Base-by-base conservation (phyloP, 495 filamentous ascomycete genomes). In the Venustampulla echinocandica region DNA sequence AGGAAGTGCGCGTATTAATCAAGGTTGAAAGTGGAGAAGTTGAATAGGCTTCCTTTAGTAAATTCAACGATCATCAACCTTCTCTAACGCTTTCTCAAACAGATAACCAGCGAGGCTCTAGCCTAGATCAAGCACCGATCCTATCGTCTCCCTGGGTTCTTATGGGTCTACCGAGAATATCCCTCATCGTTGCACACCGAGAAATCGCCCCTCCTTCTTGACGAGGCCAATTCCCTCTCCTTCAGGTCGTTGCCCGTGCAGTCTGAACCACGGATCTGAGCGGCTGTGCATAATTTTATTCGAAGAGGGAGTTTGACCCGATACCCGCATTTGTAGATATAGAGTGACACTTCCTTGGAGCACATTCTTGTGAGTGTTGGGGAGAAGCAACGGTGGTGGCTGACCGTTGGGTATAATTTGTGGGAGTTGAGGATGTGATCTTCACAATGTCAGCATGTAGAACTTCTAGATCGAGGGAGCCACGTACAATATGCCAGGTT, bases 161-260 rank as follows among this genome's bases (percentile, higher is more conserved):
- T 30, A 30, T 7, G 27, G 27, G 18, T 15, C 35, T 38, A 38
- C 35, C 35, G 18, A 38, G 35, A 38, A 38, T 38, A 38, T 20
- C 35, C 35, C 35, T 38, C 35, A 15, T 38, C 35, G 15, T 38
- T 15, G 35, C 35, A 38, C 6, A 9, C n/a, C 14, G 13, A 9
- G 15, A 6, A 38, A 38, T 38, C 35, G 35, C 15, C 18, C 35
- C 18, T 38, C 35, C 35, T 38, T 20, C 18, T 38, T 20, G 35
- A 38, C 15, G 35, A 38, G 18, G 7, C 35, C 7, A 15, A 9
- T 20, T 38, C 35, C 35, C 15, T 38, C 14, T 38, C 35, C 18
- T 38, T 38, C 35, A 38, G 14, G 35, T 38, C 35, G 35, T 38
- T 38, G 18, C 35, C 35, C 35, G 35, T 38, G 14, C 35, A 38